Percentiles rank a stretch among this genome's conserved stretches.
phyloP scores from a whole-genome alignment of 2,329 filamentous ascomycete genomes.

The Onygena corvina region DNA sequence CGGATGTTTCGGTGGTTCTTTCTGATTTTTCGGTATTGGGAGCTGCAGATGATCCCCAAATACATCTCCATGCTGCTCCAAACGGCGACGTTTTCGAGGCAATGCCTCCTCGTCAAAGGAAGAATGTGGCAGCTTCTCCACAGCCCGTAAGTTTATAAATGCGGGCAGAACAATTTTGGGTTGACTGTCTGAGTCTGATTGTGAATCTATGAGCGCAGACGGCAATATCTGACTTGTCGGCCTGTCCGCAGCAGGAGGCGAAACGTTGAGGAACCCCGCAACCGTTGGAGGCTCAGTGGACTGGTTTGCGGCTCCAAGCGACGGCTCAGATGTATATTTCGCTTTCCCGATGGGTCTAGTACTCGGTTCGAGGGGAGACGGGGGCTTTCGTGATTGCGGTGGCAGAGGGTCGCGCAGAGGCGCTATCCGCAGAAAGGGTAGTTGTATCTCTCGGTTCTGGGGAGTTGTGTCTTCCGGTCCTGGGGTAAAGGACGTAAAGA shows the following conservation, averaged over 20 bases:
- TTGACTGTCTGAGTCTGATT: conserved; percentile 23
- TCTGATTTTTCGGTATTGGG: conserved; percentile 37
- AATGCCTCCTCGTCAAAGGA: conserved; percentile 28
- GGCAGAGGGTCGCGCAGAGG: conserved; percentile 38
- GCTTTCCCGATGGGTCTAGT: conserved; percentile 26
- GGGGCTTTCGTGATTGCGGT: conserved; percentile 30
- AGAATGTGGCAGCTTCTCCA: conserved; percentile 35
- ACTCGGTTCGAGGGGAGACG: conserved; percentile 37
- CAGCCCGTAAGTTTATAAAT: conserved; percentile 37
- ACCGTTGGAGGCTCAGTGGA: conserved; percentile 28
- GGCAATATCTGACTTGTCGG: conserved; percentile 23
- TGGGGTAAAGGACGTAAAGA: conserved; percentile 19
- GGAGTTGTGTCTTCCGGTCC: conserved; percentile 32
- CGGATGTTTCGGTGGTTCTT: conserved; percentile 29
- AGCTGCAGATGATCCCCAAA: conserved; percentile 37
- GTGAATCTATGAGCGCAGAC: conserved; percentile 12
- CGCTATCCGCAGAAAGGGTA: conserved; percentile 35
- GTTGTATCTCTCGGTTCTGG: conserved; percentile 31
- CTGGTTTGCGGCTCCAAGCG: conserved; percentile 20
- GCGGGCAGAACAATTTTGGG: conserved; percentile 34
- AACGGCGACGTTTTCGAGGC: conserved; percentile 33
- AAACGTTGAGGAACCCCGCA: conserved; percentile 27
- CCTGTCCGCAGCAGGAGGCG: conserved; percentile 25
- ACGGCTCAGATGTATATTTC: conserved; percentile 22
- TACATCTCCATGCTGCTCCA: conserved; percentile 31